Evolutionary conservation across 129 eudicot species (phyloP).

Genomic region (Sambucus nigra): DNA sequence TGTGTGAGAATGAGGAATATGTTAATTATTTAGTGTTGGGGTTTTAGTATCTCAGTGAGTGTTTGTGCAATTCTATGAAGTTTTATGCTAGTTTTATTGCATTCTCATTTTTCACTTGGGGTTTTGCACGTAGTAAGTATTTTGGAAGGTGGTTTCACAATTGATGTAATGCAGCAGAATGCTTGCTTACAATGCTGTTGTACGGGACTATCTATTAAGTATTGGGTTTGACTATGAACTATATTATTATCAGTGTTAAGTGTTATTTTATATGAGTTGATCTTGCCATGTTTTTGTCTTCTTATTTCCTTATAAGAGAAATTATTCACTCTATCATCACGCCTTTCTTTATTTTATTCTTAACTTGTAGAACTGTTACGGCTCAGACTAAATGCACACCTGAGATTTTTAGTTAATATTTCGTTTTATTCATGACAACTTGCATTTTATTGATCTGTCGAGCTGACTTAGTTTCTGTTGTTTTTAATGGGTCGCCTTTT

Average conservation of each 20-base stretch:
- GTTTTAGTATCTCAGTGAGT: conserved; percentile 8
- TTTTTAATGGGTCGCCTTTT: not conserved
- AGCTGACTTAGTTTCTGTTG: not conserved
- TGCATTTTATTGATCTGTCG: not conserved
- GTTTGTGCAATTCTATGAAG: conserved; percentile 6
- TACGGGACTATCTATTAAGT: not conserved
- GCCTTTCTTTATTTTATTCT: too few relatives aligned
- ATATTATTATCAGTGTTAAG: too few relatives aligned
- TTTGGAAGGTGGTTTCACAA: not conserved
- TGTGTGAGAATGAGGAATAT: conserved; percentile 2
- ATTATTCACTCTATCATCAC: too few relatives aligned
- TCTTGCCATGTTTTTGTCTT: too few relatives aligned
- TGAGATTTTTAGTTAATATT: too few relatives aligned
- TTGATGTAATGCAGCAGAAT: not conserved
- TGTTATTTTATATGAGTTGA: too few relatives aligned
- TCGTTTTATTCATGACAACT: not conserved
- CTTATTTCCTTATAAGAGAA: too few relatives aligned
- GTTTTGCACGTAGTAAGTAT: not conserved
- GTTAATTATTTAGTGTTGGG: conserved; percentile 17
- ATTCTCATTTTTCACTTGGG: not conserved
- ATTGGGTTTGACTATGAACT: conserved; percentile 3
- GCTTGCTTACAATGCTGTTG: not conserved
- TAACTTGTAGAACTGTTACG: too few relatives aligned
- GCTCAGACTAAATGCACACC: too few relatives aligned
- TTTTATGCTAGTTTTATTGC: not conserved